Percentiles rank a stretch among this genome's conserved stretches.
phyloP scores from a whole-genome alignment of 1,139 yeast species.

The Meyerozyma athensensis region DNA sequence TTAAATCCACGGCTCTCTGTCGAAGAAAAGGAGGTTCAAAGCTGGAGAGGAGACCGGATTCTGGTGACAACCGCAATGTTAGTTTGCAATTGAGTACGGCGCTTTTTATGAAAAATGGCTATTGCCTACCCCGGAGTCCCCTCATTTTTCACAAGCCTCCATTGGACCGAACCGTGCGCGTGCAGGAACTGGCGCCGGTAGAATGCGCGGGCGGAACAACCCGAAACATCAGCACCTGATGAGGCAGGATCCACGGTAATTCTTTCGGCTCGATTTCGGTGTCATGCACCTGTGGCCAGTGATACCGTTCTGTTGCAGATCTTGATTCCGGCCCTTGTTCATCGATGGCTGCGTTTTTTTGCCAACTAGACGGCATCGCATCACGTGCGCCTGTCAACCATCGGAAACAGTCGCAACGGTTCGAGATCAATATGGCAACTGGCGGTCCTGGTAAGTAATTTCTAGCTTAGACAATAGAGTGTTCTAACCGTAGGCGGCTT shows the following conservation, averaged over 20 bases:
- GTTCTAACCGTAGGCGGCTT: conserved; percentile 20
- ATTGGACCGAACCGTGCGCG: not conserved
- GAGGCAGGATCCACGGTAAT: too few species aligned
- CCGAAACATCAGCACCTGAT: too few species aligned
- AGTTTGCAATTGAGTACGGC: too few species aligned
- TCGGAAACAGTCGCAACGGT: not conserved
- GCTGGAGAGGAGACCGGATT: not conserved
- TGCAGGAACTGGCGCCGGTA: not conserved
- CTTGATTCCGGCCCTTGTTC: too few species aligned
- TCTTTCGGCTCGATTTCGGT: too few species aligned
- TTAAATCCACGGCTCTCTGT: not conserved
- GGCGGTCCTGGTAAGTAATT: conserved; percentile 3
- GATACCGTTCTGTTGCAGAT: too few species aligned
- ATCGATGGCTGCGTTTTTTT: not conserved
- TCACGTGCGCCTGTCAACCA: not conserved
- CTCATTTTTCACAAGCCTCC: not conserved
- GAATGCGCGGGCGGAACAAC: not conserved
- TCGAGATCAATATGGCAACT: not conserved
- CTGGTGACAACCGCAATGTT: not conserved
- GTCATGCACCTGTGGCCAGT: too few species aligned
- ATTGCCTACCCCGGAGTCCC: not conserved
- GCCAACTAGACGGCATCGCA: not conserved
- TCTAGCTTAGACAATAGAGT: not conserved
- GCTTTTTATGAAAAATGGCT: too few species aligned
- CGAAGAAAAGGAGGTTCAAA: not conserved